Evolutionary conservation across 1,284 basidiomycete species (phyloP).

Genomic region (Sporisorium scitamineum): DNA sequence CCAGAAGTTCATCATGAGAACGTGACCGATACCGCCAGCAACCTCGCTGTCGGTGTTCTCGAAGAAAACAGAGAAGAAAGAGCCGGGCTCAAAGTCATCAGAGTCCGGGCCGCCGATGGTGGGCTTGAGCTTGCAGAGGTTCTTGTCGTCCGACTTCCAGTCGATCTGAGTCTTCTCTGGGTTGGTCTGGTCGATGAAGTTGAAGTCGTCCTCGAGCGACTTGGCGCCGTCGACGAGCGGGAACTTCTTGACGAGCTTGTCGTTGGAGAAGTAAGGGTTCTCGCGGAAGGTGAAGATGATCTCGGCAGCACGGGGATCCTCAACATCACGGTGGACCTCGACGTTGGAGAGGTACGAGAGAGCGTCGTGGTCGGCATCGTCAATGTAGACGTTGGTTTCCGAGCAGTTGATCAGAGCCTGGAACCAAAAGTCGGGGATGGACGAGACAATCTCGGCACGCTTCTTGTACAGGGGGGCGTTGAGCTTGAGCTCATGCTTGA

Average conservation of each 20-base stretch:
- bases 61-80: conserved; percentile 90
- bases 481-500: conserved; percentile 61
- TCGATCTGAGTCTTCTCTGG: conserved; percentile 74
- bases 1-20: conserved; percentile 64
- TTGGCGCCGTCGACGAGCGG: conserved; percentile 54
- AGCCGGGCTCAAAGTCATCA: conserved; percentile 77
- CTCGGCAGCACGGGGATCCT: conserved; percentile 61
- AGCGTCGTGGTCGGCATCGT: conserved; percentile 64
- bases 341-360: conserved; percentile 61
- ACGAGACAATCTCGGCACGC: conserved; percentile 58
- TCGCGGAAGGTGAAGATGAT: conserved; percentile 64
- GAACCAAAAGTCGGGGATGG: conserved; percentile 64
- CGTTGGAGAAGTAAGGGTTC: conserved; percentile 61
- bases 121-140: conserved; percentile 81
- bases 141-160: conserved; percentile 84
- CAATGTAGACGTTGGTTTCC: conserved; percentile 65
- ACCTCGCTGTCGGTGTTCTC: conserved; percentile 64
- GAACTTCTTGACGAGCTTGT: conserved; percentile 64
- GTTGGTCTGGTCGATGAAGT: conserved; percentile 62
- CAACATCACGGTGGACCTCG: conserved; percentile 54
- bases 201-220: conserved; percentile 58
- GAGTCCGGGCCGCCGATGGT: conserved; percentile 71
- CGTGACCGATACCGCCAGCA: conserved; percentile 61
- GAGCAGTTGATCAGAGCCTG: conserved; percentile 66
- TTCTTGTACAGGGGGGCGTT: conserved; percentile 63